Evolutionary conservation across 2,329 filamentous ascomycete species (phyloP).

Genomic region (Alternaria novae-zelandiae): DNA sequence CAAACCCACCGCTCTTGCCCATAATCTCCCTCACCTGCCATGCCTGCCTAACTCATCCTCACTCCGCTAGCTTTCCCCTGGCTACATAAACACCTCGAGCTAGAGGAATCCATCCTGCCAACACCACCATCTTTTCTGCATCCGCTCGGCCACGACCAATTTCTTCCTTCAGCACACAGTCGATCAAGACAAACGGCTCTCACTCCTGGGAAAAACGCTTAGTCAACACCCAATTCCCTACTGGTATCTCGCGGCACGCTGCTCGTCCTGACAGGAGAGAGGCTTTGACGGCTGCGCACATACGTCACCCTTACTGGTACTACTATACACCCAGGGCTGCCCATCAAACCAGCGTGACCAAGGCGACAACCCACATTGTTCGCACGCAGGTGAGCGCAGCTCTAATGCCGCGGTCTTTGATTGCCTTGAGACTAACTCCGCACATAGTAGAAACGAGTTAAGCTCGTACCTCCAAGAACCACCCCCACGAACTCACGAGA

Average conservation of each 20-base stretch:
- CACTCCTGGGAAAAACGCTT: background rate
- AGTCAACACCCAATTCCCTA: background rate
- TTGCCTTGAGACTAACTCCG: background rate
- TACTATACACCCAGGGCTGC: background rate
- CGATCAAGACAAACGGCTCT: background rate
- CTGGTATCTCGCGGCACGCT: background rate
- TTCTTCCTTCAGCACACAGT: background rate
- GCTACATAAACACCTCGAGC: background rate
- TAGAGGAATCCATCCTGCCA: background rate
- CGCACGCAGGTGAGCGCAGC: background rate
- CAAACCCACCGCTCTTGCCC: background rate
- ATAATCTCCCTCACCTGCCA: slow-evolving; percentile 5
- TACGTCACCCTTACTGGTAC: background rate
- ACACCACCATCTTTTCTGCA: background rate
- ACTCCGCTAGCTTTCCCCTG: background rate
- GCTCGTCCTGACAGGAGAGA: background rate
- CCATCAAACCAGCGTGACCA: background rate
- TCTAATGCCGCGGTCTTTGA: background rate
- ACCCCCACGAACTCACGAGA: background rate
- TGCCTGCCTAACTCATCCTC: background rate
- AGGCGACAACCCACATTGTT: background rate
- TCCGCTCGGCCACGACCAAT: background rate
- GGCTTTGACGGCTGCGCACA: background rate
- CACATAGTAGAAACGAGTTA: background rate
- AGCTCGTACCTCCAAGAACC: background rate